Percentiles rank a stretch among this genome's conserved stretches.
phyloP scores from a whole-genome alignment of 805 yeast species.

The Kurtzmaniella fragi region DNA sequence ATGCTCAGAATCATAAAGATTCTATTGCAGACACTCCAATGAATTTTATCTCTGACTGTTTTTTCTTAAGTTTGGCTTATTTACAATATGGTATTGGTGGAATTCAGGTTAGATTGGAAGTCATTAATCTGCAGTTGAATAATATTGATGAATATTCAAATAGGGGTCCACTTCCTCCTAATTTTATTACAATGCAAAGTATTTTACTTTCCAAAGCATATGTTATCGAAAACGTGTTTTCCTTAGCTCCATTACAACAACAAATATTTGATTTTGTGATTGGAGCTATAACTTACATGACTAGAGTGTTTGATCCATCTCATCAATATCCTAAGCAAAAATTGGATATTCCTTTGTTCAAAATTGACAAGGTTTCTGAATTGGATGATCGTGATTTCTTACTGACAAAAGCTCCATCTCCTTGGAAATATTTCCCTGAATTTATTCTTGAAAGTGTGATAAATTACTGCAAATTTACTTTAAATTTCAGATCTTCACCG shows the following conservation, averaged over 20 bases:
- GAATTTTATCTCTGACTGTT: slow-evolving; percentile 90
- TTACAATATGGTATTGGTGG: slow-evolving; percentile 91
- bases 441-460: slow-evolving; percentile 77
- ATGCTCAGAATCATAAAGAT: slow-evolving; percentile 44
- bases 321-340: slow-evolving; percentile 55
- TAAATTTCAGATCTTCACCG: slow-evolving; percentile 53
- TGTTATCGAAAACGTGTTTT: too few species aligned
- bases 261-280: slow-evolving; percentile 73
- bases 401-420: slow-evolving; percentile 60
- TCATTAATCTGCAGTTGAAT: too few species aligned
- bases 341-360: slow-evolving; percentile 49
- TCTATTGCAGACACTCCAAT: slow-evolving; percentile 14
- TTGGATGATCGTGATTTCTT: slow-evolving; percentile 72
- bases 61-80: slow-evolving; percentile 72
- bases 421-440: slow-evolving; percentile 85
- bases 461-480: slow-evolving; percentile 61
- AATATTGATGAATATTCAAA: too few species aligned
- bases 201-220: slow-evolving; percentile 5
- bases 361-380: slow-evolving; percentile 57
- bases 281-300: slow-evolving; percentile 70
- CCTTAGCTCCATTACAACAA: slow-evolving; percentile 39
- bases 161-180: too few species aligned
- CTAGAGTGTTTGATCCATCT: slow-evolving; percentile 66
- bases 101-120: slow-evolving; percentile 15
- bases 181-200: slow-evolving; percentile 24